Evolutionary conservation across 352 stramenopile species (phyloP), one percentile per base, ranked within the genome.

Genomic region (Phytophthora cryptogea): DNA sequence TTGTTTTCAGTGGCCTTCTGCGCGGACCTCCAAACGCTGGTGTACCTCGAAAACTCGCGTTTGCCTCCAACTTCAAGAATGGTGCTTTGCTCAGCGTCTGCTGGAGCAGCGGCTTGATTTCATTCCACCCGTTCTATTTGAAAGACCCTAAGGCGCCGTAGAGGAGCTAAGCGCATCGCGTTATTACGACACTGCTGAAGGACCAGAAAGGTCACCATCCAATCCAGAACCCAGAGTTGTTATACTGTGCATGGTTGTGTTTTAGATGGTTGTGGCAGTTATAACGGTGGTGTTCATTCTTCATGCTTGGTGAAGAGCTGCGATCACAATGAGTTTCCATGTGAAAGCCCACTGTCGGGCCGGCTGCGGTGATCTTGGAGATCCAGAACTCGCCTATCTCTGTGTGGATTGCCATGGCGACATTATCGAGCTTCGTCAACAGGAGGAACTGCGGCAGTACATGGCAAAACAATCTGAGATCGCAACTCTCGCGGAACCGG

Each of bases 81-180:
- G 80, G 84, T 4, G 76, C 84, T 27, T 52, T 93, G 48, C 60
- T 93, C 32, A 89, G 81, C 31, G 66, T 93, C 51, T 76, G 70
- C 8, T 93, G 84, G 84, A 91, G 81, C 67, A 88, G 72, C n/a
- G 84, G 84, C 0, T 59, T 91, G 39, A 74, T 93, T 52, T 86
- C 80, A 8, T 93, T 93, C 57, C 71, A 90, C 54, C 84, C 84
- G 20, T 93, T 93, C 59, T 91, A 91, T 68, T 81, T 88, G 59
- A 54, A 86, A 53, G 66, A 78, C 10, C 67, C 66, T n/a, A 70
- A 61, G 46, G 51, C 63, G 20, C 28, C 33, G 45, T 75, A 70
- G 54, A 35, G 33, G 50, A 28, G 14, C 27, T 41, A 31, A 39
- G 37, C 43, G 5, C 17, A 40, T 50, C 32, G 41, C 8, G 1